phyloP scores from a whole-genome alignment of 768 basidiomycete genomes.

The Agrocybe praecox region DNA sequence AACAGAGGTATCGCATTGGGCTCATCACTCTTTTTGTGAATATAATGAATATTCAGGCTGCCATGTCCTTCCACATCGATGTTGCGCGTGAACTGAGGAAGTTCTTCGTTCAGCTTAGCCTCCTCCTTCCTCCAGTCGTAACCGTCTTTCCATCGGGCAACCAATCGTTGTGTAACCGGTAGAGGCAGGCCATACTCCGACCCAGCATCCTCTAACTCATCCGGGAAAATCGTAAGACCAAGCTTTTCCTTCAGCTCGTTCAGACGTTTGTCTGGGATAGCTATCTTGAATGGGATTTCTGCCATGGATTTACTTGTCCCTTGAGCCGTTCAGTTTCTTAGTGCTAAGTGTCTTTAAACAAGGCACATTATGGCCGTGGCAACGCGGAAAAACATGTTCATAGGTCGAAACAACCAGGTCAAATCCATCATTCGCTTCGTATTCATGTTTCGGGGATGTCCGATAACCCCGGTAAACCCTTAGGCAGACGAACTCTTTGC shows the following conservation, averaged over 20 bases:
- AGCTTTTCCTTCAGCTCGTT: conserved; percentile 47
- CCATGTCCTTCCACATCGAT: conserved; percentile 51
- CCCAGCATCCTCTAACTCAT: conserved; percentile 54
- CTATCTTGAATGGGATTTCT: conserved; percentile 44
- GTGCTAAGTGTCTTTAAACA: too few species aligned
- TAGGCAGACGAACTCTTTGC: too few species aligned
- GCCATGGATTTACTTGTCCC: background rate
- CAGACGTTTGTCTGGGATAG: conserved; percentile 45
- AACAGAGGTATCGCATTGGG: conserved; percentile 56
- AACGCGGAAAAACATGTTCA: too few species aligned
- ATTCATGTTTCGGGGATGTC: too few species aligned
- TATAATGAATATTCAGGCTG: conserved; percentile 51
- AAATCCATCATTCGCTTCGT: too few species aligned
- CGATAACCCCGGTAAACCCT: too few species aligned
- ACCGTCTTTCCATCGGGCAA: conserved; percentile 49
- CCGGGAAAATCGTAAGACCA: conserved; percentile 48
- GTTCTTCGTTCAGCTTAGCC: conserved; percentile 45
- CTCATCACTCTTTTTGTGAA: conserved; percentile 51
- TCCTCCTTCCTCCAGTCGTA: conserved; percentile 63
- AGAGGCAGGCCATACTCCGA: conserved; percentile 61
- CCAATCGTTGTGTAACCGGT: conserved; percentile 48
- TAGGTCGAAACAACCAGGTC: too few species aligned
- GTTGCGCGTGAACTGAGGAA: conserved; percentile 59
- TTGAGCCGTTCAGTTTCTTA: too few species aligned
- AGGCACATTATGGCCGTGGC: too few species aligned